A percentile compares a stretch with the other conserved stretches of the same genome.
phyloP scores from a whole-genome alignment of 2,329 filamentous ascomycete species.

The Colletotrichum ledebouriae region DNA sequence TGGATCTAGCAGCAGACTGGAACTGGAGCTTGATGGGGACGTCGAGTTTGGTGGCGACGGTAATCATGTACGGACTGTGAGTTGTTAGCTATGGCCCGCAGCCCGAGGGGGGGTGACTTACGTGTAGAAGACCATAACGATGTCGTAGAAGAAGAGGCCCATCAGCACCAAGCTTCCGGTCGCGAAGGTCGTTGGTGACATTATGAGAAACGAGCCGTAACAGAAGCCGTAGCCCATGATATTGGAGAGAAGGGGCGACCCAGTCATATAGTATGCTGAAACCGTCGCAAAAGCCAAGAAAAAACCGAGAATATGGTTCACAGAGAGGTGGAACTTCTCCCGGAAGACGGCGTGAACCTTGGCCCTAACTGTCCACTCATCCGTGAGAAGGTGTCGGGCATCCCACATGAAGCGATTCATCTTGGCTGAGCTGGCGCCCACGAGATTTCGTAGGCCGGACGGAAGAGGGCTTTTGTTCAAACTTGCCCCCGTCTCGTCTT shows the following conservation, averaged over 20 bases:
- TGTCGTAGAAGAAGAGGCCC: constrained; percentile 93
- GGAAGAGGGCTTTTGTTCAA: constrained; percentile 50
- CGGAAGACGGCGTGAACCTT: constrained; percentile 65
- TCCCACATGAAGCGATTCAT: constrained; percentile 59
- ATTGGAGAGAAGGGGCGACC: constrained; percentile 77
- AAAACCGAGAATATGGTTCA: constrained; percentile 70
- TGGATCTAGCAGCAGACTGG: constrained; percentile 71
- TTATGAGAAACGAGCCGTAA: constrained; percentile 83
- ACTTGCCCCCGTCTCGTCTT: background rate
- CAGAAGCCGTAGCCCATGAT: constrained; percentile 89
- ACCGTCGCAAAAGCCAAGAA: constrained; percentile 67
- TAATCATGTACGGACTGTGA: constrained; percentile 82
- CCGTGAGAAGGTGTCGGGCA: constrained; percentile 62
- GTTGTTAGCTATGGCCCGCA: constrained; percentile 40
- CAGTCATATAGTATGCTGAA: constrained; percentile 76
- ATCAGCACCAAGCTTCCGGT: constrained; percentile 83
- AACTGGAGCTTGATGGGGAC: constrained; percentile 95
- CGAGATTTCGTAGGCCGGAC: constrained; percentile 43
- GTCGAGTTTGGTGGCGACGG: constrained; percentile 89
- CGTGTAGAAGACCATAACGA: constrained; percentile 92
- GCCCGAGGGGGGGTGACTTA: constrained; percentile 56
- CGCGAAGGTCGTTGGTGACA: constrained; percentile 89
- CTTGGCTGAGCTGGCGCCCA: constrained; percentile 12
- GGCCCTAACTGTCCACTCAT: constrained; percentile 65
- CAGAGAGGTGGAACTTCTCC: constrained; percentile 64